A percentile compares a stretch with the other conserved stretches of the same genome.
These are phyloP conservation scores for Umbelopsis isabellina DNA, from an alignment of 192 early-diverging fungal species.

Conservation along the genomic window DNA sequence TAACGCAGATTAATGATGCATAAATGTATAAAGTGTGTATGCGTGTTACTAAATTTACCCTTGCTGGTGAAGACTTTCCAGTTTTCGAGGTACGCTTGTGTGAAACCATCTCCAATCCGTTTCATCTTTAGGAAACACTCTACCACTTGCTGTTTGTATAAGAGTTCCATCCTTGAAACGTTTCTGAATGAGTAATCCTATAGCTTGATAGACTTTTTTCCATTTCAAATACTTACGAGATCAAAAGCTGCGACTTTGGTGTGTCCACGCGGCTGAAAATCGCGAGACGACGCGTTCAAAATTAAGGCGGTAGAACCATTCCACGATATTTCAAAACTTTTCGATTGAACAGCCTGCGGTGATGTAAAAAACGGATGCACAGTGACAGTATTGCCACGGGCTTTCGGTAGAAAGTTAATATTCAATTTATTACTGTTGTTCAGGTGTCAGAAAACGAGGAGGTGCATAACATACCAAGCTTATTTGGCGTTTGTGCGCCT, in stretches of 20 bases:
- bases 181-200: not conserved
- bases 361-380: constrained; percentile 9
- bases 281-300: not conserved
- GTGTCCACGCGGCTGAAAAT: not conserved
- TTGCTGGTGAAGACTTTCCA: constrained; percentile 61
- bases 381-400: not conserved
- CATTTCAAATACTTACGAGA: constrained; percentile 44
- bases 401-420: not conserved
- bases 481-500: not conserved
- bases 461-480: constrained; percentile 12
- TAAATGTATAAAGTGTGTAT: constrained; percentile 19
- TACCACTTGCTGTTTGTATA: constrained; percentile 64
- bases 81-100: constrained; percentile 55
- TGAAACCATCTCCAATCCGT: constrained; percentile 84
- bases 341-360: not conserved
- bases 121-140: constrained; percentile 63
- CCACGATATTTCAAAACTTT: constrained; percentile 10
- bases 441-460: not conserved
- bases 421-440: not conserved
- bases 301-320: not conserved
- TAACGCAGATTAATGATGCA: not conserved
- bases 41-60: constrained; percentile 48
- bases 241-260: constrained; percentile 71
- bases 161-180: constrained; percentile 71
- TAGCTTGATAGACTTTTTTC: not conserved